Conservation (phyloP, 352 stramenopile genomes). For the Phytophthora sp. region DNA sequence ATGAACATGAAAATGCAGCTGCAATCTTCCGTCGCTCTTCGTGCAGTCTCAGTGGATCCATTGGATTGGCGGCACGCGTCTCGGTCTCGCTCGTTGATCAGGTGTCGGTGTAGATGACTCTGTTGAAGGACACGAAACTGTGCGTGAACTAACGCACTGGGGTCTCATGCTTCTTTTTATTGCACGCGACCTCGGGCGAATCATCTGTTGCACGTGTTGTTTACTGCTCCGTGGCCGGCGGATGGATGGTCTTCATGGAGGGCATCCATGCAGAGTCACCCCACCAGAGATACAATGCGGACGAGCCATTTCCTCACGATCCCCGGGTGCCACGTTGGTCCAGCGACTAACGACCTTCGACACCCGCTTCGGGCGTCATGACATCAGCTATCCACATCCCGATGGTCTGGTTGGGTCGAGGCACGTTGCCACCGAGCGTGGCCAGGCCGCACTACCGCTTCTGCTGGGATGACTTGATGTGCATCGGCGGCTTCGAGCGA, state of each 20-base stretch:
- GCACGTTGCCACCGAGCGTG: conserved; percentile 9
- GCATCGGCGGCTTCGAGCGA: conserved; percentile 4
- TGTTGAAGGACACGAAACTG: no score
- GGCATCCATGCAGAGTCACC: no score
- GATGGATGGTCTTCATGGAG: background rate
- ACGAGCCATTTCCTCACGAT: conserved; percentile 10
- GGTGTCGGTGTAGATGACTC: background rate
- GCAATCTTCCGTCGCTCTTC: no score
- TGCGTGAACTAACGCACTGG: background rate
- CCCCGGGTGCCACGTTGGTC: conserved; percentile 5
- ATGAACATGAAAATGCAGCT: no score
- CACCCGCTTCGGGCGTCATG: conserved; percentile 5
- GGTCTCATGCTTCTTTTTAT: conserved; percentile 8
- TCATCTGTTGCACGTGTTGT: conserved; percentile 4
- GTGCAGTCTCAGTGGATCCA: no score
- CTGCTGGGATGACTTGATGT: conserved; percentile 5
- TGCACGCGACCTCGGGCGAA: conserved; percentile 4
- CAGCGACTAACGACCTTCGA: conserved; percentile 15
- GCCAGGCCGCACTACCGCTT: background rate
- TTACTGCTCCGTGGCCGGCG: conserved; percentile 13
- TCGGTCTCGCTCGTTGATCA: background rate
- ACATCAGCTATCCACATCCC: conserved; percentile 18
- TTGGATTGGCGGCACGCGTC: conserved; percentile 11
- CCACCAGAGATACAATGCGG: no score
- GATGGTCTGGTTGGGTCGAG: conserved; percentile 23